Conservation (phyloP, 305 asterid genomes). For the Fraxinus latifolia region DNA sequence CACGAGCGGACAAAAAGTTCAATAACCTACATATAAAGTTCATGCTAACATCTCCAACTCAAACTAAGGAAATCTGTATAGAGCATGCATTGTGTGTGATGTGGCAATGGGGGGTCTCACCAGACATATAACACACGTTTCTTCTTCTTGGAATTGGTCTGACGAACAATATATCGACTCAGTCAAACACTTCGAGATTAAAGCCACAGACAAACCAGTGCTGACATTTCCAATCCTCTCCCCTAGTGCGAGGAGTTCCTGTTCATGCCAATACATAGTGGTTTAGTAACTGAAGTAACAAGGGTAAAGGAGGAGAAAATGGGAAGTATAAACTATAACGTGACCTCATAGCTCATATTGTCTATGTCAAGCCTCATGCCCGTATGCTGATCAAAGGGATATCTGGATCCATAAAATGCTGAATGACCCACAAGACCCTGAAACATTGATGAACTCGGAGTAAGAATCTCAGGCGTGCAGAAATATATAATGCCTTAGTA, state of each 20-base stretch:
- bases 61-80: not conserved
- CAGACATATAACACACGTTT: conserved; percentile 66
- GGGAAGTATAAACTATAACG: not conserved
- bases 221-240: conserved; percentile 78
- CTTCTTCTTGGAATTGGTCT: conserved; percentile 51
- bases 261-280: conserved; percentile 25
- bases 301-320: not conserved
- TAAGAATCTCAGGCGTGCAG: conserved; percentile 2
- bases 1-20: not conserved
- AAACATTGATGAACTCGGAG: conserved; percentile 17
- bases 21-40: not conserved
- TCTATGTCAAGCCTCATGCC: conserved; percentile 84
- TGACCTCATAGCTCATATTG: conserved; percentile 84
- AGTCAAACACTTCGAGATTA: conserved; percentile 50
- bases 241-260: conserved; percentile 87
- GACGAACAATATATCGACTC: conserved; percentile 56
- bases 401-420: conserved; percentile 52
- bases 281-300: conserved; percentile 13
- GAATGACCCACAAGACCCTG: conserved; percentile 56
- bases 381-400: conserved; percentile 61
- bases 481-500: not conserved
- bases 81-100: not conserved
- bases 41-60: not conserved
- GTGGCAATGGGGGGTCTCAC: conserved; percentile 35
- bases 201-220: conserved; percentile 73